These are phyloP conservation scores for Thraustochytrium sp. DNA, from an alignment of 352 stramenopile genomes.

Conservation along the genomic window DNA sequence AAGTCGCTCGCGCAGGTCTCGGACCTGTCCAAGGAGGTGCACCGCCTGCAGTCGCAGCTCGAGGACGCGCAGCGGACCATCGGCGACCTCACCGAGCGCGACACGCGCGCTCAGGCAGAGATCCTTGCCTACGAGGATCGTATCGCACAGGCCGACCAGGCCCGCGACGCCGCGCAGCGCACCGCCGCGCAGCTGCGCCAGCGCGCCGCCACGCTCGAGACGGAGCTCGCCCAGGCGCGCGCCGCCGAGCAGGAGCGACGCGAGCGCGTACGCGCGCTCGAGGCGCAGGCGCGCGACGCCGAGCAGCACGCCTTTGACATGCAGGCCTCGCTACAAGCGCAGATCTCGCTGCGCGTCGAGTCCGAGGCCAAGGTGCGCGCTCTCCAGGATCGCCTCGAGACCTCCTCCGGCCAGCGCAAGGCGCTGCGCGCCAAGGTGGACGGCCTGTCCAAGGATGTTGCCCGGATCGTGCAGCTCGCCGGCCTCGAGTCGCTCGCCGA, in stretches of 20 bases:
- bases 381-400: neutral
- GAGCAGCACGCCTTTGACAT: conserved; percentile 3
- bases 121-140: neutral
- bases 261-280: neutral
- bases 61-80: neutral
- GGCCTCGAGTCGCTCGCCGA: conserved; percentile 6
- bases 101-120: neutral
- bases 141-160: neutral
- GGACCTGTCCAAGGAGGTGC: neutral
- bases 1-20: conserved; percentile 9
- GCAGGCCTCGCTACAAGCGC: neutral
- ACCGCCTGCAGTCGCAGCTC: neutral
- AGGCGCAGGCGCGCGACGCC: neutral
- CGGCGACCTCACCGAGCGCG: neutral
- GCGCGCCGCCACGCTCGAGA: neutral
- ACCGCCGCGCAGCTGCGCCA: neutral
- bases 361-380: neutral
- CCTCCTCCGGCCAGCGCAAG: neutral
- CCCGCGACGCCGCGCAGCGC: neutral
- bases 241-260: neutral
- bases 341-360: conserved; percentile 20
- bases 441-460: conserved; percentile 12
- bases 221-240: neutral
- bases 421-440: conserved; percentile 10
- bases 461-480: neutral